Percentiles rank a stretch among this genome's conserved stretches.
These are phyloP conservation scores for Colletotrichum sansevieriae DNA, from an alignment of 2,329 filamentous ascomycete genomes.

Conservation along the genomic window DNA sequence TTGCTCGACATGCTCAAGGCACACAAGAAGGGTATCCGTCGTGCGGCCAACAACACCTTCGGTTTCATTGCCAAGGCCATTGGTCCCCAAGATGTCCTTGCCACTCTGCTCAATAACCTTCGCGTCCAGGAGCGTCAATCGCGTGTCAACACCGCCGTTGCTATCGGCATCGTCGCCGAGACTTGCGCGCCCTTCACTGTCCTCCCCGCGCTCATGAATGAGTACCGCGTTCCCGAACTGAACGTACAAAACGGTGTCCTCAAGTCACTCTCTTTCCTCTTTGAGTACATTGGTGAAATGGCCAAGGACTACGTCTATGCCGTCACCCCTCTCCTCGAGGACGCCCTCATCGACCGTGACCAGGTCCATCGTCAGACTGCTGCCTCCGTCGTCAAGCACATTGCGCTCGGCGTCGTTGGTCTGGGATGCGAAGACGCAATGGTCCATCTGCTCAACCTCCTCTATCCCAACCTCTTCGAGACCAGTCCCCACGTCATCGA, in stretches of 20 bases:
- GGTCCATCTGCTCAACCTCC: slow-evolving; percentile 94
- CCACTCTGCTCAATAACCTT: slow-evolving; percentile 95
- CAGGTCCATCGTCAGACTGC: slow-evolving; percentile 98
- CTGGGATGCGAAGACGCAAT: slow-evolving; percentile 98
- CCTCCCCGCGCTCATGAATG: slow-evolving; percentile 98
- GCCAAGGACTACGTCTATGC: slow-evolving; percentile 99
- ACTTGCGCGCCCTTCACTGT: slow-evolving; percentile 99
- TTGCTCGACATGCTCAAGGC: slow-evolving; percentile 99
- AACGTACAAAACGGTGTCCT: slow-evolving; percentile 99
- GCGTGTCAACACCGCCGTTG: slow-evolving; percentile 97
- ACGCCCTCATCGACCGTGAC: slow-evolving; percentile 96
- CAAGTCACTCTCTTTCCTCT: slow-evolving; percentile 96
- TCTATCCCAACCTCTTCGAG: slow-evolving; percentile 98
- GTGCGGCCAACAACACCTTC: slow-evolving; percentile 99
- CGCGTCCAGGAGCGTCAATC: slow-evolving; percentile 98
- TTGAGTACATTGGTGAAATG: slow-evolving; percentile 99
- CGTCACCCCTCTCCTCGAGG: slow-evolving; percentile 93
- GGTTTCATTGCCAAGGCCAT: slow-evolving; percentile 99
- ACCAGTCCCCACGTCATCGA: slow-evolving; percentile 99
- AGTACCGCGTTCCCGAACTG: slow-evolving; percentile 97
- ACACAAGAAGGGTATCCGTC: slow-evolving; percentile 98
- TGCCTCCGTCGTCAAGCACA: slow-evolving; percentile 96
- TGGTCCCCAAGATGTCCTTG: slow-evolving; percentile 95
- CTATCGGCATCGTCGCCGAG: slow-evolving; percentile 98
- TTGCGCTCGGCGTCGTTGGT: slow-evolving; percentile 96